phyloP scores from a whole-genome alignment of 495 filamentous ascomycete species.

The Jackrogersella multiformis region DNA sequence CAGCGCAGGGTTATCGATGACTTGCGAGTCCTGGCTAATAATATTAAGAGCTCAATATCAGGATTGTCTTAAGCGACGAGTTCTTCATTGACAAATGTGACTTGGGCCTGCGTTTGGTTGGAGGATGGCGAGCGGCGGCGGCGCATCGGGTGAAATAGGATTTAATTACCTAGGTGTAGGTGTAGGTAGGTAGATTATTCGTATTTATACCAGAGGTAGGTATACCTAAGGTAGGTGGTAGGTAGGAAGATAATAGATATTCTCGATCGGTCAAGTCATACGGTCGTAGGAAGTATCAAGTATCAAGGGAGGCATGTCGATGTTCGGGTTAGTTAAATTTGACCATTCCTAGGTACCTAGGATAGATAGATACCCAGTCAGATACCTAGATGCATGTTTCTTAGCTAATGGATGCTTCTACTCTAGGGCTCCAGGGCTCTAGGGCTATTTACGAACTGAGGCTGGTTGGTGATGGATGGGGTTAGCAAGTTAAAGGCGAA shows the following conservation, averaged over 20 bases:
- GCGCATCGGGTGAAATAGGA: constrained; percentile 14
- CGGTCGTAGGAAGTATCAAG: constrained; percentile 2
- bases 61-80: constrained; percentile 18
- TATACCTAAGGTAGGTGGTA: too few species aligned
- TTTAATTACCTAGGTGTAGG: not conserved
- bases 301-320: constrained; percentile 26
- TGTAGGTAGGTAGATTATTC: too few species aligned
- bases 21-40: constrained; percentile 13
- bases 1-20: constrained; percentile 4
- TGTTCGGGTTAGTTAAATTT: constrained; percentile 23
- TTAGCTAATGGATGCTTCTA: too few species aligned
- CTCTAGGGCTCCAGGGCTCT: too few species aligned
- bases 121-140: constrained; percentile 2
- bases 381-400: too few species aligned
- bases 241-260: too few species aligned
- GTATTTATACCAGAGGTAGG: too few species aligned
- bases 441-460: constrained; percentile 7
- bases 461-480: not conserved
- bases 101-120: constrained; percentile 12
- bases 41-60: constrained; percentile 15
- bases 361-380: too few species aligned
- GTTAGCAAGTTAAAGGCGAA: constrained; percentile 17
- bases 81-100: constrained; percentile 37
- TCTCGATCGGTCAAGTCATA: constrained; percentile 11
- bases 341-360: too few species aligned